A percentile compares a stretch with the other conserved stretches of the same genome.
These are phyloP conservation scores for Boletus subcaerulescens DNA, from an alignment of 768 basidiomycete species.

Conservation along the genomic window DNA sequence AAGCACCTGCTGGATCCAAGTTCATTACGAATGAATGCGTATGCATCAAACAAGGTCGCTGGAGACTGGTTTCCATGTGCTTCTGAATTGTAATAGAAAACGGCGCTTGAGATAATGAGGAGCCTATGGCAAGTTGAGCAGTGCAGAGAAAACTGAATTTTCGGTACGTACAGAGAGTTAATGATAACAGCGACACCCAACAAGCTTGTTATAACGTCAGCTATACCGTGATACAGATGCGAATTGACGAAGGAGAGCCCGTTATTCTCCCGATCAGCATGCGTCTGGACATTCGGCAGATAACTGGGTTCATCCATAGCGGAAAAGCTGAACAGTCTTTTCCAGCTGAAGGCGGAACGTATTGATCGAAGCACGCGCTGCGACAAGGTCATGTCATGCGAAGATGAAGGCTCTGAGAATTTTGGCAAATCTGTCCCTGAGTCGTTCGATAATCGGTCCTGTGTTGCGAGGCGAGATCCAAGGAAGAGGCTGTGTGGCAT, in stretches of 20 bases:
- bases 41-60: constrained; percentile 83
- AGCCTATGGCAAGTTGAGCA: constrained; percentile 46
- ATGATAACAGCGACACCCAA: constrained; percentile 86
- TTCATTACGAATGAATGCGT: constrained; percentile 61
- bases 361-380: constrained; percentile 14
- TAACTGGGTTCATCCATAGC: constrained; percentile 18
- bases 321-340: constrained; percentile 25
- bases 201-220: constrained; percentile 66
- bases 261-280: constrained; percentile 59
- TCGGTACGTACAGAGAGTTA: constrained; percentile 65
- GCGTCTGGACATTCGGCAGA: constrained; percentile 35
- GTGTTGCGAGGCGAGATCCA: constrained; percentile 81
- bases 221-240: constrained; percentile 63
- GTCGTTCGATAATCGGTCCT: constrained; percentile 58
- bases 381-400: constrained; percentile 20
- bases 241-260: constrained; percentile 51
- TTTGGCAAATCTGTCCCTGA: constrained; percentile 18
- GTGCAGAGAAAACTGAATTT: neutral
- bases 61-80: constrained; percentile 41
- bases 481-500: constrained; percentile 95
- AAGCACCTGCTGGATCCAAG: constrained; percentile 61
- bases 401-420: neutral
- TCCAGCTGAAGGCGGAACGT: constrained; percentile 7
- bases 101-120: constrained; percentile 76
- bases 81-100: constrained; percentile 63